Evolutionary conservation across 1,284 basidiomycete genomes (phyloP).

Genomic region (Boletus putidus): DNA sequence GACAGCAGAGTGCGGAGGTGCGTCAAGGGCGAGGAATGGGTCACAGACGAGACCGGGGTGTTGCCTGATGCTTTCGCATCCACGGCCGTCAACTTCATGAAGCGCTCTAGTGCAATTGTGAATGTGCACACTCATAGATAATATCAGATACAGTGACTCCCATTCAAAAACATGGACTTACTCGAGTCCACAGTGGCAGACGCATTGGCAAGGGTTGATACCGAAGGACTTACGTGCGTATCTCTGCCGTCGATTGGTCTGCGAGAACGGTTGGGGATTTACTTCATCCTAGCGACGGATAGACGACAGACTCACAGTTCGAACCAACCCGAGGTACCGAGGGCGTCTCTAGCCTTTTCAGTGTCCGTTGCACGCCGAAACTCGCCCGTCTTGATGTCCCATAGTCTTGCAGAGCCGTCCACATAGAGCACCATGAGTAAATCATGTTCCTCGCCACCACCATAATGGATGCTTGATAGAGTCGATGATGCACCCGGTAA

Average conservation of each 20-base stretch:
- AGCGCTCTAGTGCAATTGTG: slow-evolving; percentile 48
- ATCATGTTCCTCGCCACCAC: slow-evolving; percentile 48
- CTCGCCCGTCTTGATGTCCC: slow-evolving; percentile 85
- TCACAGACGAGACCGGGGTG: slow-evolving; percentile 37
- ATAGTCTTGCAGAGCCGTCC: slow-evolving; percentile 78
- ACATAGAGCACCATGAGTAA: slow-evolving; percentile 79
- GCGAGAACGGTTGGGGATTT: not conserved
- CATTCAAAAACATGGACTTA: slow-evolving; percentile 12
- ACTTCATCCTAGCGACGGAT: not conserved
- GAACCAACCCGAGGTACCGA: slow-evolving; percentile 70
- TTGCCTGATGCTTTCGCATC: slow-evolving; percentile 50
- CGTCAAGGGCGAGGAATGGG: slow-evolving; percentile 44
- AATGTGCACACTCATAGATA: slow-evolving; percentile 44
- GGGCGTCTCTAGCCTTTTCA: slow-evolving; percentile 75
- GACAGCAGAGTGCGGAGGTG: slow-evolving; percentile 51
- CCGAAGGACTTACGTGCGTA: slow-evolving; percentile 25
- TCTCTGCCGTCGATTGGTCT: slow-evolving; percentile 33
- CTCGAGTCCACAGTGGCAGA: slow-evolving; percentile 26
- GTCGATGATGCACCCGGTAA: slow-evolving; percentile 75
- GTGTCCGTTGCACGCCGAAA: slow-evolving; percentile 80
- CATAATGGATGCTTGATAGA: slow-evolving; percentile 64
- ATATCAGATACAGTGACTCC: not conserved
- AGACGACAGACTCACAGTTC: slow-evolving; percentile 52
- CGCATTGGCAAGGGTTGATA: slow-evolving; percentile 26
- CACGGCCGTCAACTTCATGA: slow-evolving; percentile 48